Conservation (phyloP, 192 early-diverging fungal genomes). For the Dispira simplex region DNA sequence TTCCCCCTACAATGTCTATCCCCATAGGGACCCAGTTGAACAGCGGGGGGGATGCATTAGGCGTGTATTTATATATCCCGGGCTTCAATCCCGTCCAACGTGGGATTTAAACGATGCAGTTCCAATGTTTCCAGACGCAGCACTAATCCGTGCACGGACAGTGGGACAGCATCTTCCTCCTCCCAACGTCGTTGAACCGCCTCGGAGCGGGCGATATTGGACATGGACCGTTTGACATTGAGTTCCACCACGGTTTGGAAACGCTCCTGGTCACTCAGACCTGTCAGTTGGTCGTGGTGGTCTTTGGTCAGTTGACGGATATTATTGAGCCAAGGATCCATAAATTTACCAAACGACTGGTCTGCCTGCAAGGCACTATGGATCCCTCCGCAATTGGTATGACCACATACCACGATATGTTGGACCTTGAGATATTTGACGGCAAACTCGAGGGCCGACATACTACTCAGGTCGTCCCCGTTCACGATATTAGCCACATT, state of each 20-base stretch:
- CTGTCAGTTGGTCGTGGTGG: neutral
- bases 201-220: neutral
- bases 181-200: neutral
- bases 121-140: neutral
- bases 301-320: neutral
- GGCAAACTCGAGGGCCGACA: slow-evolving; percentile 86
- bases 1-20: no score
- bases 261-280: no score
- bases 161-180: neutral
- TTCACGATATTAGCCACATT: slow-evolving; percentile 92
- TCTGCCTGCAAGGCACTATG: slow-evolving; percentile 38
- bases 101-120: neutral
- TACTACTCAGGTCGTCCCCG: slow-evolving; percentile 62
- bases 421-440: slow-evolving; percentile 84
- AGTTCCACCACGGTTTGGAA: neutral
- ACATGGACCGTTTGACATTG: neutral
- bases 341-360: slow-evolving; percentile 43
- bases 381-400: slow-evolving; percentile 62
- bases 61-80: no score
- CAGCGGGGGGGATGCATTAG: no score
- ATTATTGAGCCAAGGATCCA: slow-evolving; percentile 77
- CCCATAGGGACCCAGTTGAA: no score
- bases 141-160: neutral
- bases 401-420: slow-evolving; percentile 86
- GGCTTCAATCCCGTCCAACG: no score